Evolutionary conservation across 768 basidiomycete species (phyloP), one percentile per base, ranked within the genome.

Genomic region (Boletellus sp.): DNA sequence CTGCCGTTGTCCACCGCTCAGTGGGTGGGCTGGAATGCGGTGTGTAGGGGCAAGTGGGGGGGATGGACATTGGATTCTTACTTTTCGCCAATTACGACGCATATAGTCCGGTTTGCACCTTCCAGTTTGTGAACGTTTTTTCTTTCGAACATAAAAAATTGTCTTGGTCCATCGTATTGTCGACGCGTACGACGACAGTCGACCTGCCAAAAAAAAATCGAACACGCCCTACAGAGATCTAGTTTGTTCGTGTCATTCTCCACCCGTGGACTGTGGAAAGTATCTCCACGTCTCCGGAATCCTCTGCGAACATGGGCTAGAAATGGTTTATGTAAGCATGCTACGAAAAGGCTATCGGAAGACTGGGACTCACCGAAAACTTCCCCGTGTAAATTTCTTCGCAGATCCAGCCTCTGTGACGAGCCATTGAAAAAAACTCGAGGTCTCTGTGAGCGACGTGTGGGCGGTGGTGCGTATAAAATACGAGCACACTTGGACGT

Each of bases 261-360:
- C 90, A 94, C 3, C 93, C 93, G 59, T 92, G 86, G 1, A 96
- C 93, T 0, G 87, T 91, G 7, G 85, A 78, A 20, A 93, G 76
- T 8, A 93, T 74, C 7, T 77, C 76, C 55, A 82, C 84, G 46
- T 88, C 87, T 9, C 93, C 94, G 1, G 80, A 70, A 70, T 96
- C 94, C 4, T 92, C 82, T 0, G 85, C 86, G 58, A 95, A 95
- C 94, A 95, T 95, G 1, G 86, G 84, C 87, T 91, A 53, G 2
- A 51, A 52, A 44, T 19, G 15, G 38, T 59, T 28, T 15, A 39
- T 6, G 15, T 4, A 24, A 43, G 24, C 12, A 11, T 28, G 28
- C 28, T 28, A 11, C 28, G 4, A 13, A 1, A 45, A 5, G 9
- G n/a, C 2, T 4, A 10, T 19, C 13, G 16, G 4, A 6, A 2